phyloP scores from a whole-genome alignment of 768 basidiomycete genomes.

The Cantharellus anzutake region DNA sequence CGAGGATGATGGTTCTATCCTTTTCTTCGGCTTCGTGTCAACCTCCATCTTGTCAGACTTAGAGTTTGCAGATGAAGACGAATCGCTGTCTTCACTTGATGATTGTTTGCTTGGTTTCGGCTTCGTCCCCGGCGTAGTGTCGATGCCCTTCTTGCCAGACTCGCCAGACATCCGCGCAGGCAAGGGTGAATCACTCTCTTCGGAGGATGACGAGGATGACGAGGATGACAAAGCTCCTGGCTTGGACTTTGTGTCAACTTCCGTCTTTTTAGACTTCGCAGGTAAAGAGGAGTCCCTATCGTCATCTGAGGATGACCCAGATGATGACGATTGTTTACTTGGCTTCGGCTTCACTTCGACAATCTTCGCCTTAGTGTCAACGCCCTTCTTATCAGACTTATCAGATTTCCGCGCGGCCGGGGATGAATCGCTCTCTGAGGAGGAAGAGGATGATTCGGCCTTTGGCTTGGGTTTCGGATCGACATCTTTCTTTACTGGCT shows the following conservation, averaged over 20 bases:
- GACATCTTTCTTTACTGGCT: neutral
- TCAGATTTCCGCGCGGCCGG: constrained; percentile 7
- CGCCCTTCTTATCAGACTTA: neutral
- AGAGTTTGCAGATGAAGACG: neutral
- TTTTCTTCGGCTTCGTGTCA: neutral
- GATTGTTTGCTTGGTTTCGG: neutral
- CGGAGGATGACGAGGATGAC: no score
- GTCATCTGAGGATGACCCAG: neutral
- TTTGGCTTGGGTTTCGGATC: neutral
- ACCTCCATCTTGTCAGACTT: neutral
- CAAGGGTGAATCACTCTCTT: no score
- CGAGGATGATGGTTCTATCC: neutral
- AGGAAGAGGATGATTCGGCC: constrained; percentile 4
- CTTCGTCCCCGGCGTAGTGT: neutral
- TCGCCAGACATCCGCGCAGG: no score
- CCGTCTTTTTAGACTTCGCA: no score
- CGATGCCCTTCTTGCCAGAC: neutral
- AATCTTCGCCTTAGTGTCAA: neutral
- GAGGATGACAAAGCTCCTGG: no score
- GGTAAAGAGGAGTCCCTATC: no score
- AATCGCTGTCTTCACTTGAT: neutral
- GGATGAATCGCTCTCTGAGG: constrained; percentile 15
- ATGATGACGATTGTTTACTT: neutral
- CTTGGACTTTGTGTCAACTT: no score
- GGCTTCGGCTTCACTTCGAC: neutral